Evolutionary conservation across 2,329 filamentous ascomycete species (phyloP).

Genomic region (Cladosporium velox): DNA sequence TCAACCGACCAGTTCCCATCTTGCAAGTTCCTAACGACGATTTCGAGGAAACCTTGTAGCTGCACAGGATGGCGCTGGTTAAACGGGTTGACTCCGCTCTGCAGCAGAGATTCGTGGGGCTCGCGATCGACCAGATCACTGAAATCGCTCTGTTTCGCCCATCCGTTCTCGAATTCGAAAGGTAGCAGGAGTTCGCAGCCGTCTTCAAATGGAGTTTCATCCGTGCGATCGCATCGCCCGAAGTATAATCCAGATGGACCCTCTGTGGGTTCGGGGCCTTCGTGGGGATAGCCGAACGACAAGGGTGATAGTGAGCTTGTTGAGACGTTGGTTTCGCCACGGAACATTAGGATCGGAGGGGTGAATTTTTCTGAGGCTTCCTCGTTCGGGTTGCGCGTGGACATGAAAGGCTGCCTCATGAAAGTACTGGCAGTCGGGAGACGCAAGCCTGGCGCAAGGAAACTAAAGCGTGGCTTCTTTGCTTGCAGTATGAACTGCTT

Average conservation of each 20-base stretch:
- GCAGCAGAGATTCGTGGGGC: conserved; percentile 20
- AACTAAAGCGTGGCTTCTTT: conserved; percentile 19
- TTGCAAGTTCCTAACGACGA: conserved; percentile 18
- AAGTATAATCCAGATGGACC: conserved; percentile 11
- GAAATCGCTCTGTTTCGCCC: conserved; percentile 21
- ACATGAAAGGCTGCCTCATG: conserved; percentile 2
- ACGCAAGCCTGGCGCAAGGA: conserved; percentile 22
- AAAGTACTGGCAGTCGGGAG: conserved; percentile 12
- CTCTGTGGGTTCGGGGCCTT: background rate
- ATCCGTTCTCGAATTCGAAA: conserved; percentile 13
- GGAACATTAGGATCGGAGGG: conserved; percentile 26
- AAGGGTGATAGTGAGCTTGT: background rate
- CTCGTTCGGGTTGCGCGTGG: background rate
- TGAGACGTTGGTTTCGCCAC: conserved; percentile 18
- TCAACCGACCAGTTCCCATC: conserved; percentile 22
- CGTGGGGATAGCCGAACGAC: conserved; percentile 10
- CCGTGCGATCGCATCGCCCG: conserved; percentile 12
- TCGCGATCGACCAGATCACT: background rate
- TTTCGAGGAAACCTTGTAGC: conserved; percentile 24
- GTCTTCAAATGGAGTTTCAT: conserved; percentile 1
- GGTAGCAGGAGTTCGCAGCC: conserved; percentile 11
- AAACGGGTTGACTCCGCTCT: conserved; percentile 23
- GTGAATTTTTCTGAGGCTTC: background rate
- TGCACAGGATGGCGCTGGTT: conserved; percentile 18
- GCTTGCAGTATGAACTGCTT: conserved; percentile 21